phyloP scores from a whole-genome alignment of 2,329 filamentous ascomycete genomes.

The Daldinia sp. region DNA sequence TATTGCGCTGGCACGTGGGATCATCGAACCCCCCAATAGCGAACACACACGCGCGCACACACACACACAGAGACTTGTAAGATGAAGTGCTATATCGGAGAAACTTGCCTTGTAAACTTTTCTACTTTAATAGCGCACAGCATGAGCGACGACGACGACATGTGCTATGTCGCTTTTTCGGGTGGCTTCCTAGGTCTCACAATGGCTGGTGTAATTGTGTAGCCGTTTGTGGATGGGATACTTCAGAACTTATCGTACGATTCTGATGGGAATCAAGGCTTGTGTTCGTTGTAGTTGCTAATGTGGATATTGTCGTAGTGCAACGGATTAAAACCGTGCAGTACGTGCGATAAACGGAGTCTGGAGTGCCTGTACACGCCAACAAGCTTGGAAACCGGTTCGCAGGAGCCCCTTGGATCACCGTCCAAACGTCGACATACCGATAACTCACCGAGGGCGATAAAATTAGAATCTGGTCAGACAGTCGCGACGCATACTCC shows the following conservation, averaged over 20 bases:
- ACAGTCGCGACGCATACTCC: conserved; percentile 43
- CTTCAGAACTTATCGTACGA: conserved; percentile 27
- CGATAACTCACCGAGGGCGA: conserved; percentile 47
- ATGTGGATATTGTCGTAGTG: conserved; percentile 58
- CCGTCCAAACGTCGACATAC: conserved; percentile 55
- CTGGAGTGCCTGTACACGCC: conserved; percentile 60
- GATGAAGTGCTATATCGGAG: conserved; percentile 20
- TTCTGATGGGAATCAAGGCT: conserved; percentile 27
- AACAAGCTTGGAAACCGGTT: conserved; percentile 47
- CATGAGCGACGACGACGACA: conserved; percentile 27
- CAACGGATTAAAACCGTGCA: conserved; percentile 69
- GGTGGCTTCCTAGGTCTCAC: conserved; percentile 40
- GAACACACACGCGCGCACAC: background rate
- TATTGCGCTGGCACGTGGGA: conserved; percentile 17
- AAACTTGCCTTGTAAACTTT: conserved; percentile 21
- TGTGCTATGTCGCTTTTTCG: conserved; percentile 28
- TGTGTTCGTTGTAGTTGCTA: conserved; percentile 38
- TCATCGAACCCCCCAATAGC: conserved; percentile 15
- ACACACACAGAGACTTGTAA: conserved; percentile 11
- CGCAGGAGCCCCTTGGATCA: conserved; percentile 53
- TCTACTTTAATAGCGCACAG: conserved; percentile 23
- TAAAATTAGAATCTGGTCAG: conserved; percentile 50
- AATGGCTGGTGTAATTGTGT: conserved; percentile 41
- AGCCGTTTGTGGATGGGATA: conserved; percentile 38
- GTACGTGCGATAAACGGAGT: conserved; percentile 67